Conservation (phyloP, 352 stramenopile species). For the Phytophthora sojae region DNA sequence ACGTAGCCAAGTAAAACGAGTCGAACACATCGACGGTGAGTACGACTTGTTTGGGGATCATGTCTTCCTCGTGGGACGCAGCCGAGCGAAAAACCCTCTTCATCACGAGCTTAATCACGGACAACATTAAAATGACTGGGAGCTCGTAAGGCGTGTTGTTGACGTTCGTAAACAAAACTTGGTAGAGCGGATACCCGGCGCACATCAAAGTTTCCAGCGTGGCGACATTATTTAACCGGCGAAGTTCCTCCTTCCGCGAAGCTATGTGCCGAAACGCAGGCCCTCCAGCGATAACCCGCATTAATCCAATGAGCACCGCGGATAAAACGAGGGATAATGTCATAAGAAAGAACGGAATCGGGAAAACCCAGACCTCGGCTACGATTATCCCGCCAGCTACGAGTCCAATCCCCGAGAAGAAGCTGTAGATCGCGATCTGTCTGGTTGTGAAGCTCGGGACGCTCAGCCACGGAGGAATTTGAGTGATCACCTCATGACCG, state of each 20-base stretch:
- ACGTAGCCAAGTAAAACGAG: slow-evolving; percentile 8
- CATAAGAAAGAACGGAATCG: slow-evolving; percentile 9
- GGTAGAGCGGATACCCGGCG: neutral
- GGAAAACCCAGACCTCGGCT: slow-evolving; percentile 12
- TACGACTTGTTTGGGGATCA: neutral
- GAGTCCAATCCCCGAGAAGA: slow-evolving; percentile 3
- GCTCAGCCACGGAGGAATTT: slow-evolving; percentile 5
- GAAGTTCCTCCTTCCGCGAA: slow-evolving; percentile 1
- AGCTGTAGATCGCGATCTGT: slow-evolving; percentile 1
- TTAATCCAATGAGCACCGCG: neutral
- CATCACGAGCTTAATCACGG: neutral
- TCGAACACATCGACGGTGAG: slow-evolving; percentile 3
- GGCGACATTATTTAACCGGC: neutral
- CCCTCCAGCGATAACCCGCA: slow-evolving; percentile 1
- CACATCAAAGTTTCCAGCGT: neutral
- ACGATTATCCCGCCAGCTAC: slow-evolving; percentile 2
- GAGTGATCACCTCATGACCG: neutral
- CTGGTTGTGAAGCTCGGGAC: neutral
- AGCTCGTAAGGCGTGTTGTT: neutral
- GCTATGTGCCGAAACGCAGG: slow-evolving; percentile 4
- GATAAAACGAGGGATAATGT: neutral
- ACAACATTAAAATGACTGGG: neutral
- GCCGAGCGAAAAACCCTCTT: neutral
- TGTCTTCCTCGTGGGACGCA: neutral
- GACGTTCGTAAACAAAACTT: neutral